phyloP scores from a whole-genome alignment of 2,329 filamentous ascomycete species.

The Calonectria fujianensis region DNA sequence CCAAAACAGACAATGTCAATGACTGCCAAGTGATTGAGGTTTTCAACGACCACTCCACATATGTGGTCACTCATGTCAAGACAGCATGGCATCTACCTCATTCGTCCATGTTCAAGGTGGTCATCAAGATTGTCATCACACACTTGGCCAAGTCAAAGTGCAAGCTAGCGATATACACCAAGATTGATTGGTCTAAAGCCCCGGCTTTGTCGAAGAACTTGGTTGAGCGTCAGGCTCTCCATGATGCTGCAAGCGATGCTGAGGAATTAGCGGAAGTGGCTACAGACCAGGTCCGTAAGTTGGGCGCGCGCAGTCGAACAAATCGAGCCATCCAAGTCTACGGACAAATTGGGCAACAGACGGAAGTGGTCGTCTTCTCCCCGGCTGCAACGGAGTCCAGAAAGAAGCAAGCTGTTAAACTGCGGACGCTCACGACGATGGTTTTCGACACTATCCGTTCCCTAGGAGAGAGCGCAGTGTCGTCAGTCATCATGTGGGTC shows the following conservation, averaged over 20 bases:
- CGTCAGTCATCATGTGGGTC: constrained; percentile 85
- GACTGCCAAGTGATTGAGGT: constrained; percentile 93
- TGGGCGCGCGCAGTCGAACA: constrained; percentile 84
- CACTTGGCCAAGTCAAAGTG: constrained; percentile 94
- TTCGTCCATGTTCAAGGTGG: constrained; percentile 84
- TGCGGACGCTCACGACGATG: constrained; percentile 79
- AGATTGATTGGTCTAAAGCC: constrained; percentile 88
- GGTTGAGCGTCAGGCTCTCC: constrained; percentile 82
- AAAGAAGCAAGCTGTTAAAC: constrained; percentile 76
- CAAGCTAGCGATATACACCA: constrained; percentile 91
- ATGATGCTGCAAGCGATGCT: constrained; percentile 83
- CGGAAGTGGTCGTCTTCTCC: constrained; percentile 77
- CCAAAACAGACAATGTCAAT: constrained; percentile 77
- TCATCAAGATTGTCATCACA: constrained; percentile 95
- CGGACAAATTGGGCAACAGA: constrained; percentile 82
- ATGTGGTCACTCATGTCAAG: constrained; percentile 78
- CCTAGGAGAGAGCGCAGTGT: constrained; percentile 83
- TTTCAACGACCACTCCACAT: constrained; percentile 83
- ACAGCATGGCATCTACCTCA: constrained; percentile 91
- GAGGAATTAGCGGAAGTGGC: constrained; percentile 85
- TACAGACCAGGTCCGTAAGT: constrained; percentile 84
- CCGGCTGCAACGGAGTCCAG: constrained; percentile 68
- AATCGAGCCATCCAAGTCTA: constrained; percentile 88
- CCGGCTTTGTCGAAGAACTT: constrained; percentile 77
- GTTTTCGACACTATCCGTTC: constrained; percentile 83